Percentiles rank a stretch among this genome's conserved stretches.
Evolutionary conservation across 345 rosid genomes (phyloP).

Genomic region (Noccaea bulbosa): DNA sequence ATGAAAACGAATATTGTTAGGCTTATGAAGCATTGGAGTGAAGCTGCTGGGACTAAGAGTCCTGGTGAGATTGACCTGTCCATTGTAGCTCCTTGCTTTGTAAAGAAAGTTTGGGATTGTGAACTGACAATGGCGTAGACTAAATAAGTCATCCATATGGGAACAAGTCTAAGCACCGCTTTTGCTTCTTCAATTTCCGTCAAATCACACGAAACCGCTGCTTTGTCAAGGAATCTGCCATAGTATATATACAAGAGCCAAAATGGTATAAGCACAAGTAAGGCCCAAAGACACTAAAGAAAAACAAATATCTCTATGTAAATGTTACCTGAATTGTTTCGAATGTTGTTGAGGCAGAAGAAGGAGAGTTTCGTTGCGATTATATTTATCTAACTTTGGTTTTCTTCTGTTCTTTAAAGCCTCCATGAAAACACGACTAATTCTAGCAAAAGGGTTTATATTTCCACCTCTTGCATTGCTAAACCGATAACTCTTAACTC

Average conservation of each 20-base stretch:
- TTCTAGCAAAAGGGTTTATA: too few species aligned
- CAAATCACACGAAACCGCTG: slow-evolving; percentile 44
- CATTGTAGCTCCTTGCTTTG: slow-evolving; percentile 61
- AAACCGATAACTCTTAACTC: too few species aligned
- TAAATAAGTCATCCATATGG: slow-evolving; percentile 55
- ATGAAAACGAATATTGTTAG: slow-evolving; percentile 45
- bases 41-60: slow-evolving; percentile 52
- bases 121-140: slow-evolving; percentile 52
- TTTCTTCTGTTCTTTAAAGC: too few species aligned
- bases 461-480: too few species aligned
- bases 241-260: neutral
- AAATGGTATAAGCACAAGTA: neutral
- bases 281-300: neutral
- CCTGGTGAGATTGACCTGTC: slow-evolving; percentile 47
- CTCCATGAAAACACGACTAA: too few species aligned
- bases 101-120: slow-evolving; percentile 57
- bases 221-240: slow-evolving; percentile 57
- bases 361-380: too few species aligned
- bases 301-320: neutral
- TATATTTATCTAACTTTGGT: too few species aligned
- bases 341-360: too few species aligned
- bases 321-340: neutral
- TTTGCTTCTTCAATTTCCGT: slow-evolving; percentile 57
- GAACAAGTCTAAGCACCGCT: slow-evolving; percentile 49
- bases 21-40: slow-evolving; percentile 54